Percentiles rank a stretch among this genome's conserved stretches.
Evolutionary conservation across 2,329 filamentous ascomycete species (phyloP).

Genomic region (Trichoderma atrobrunneum): DNA sequence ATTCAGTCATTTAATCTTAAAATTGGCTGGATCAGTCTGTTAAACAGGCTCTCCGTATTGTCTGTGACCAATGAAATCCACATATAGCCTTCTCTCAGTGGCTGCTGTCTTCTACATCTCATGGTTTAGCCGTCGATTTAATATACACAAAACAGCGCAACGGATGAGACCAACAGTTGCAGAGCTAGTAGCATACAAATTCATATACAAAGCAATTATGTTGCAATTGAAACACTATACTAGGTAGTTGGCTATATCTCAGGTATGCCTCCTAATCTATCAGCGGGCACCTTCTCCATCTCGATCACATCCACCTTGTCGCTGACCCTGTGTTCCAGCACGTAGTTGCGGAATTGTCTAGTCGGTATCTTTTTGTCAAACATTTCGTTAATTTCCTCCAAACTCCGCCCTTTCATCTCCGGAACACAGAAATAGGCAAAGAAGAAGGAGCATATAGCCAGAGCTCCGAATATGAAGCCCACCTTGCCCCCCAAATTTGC

Average conservation of each 20-base stretch:
- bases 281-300: not conserved
- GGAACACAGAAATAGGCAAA: conserved; percentile 12
- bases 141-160: not conserved
- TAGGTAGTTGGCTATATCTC: not conserved
- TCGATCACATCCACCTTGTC: not conserved
- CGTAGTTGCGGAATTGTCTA: not conserved
- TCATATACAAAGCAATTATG: not conserved
- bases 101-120: no score
- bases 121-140: no score
- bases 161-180: not conserved
- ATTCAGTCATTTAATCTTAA: not conserved
- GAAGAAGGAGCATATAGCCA: conserved; percentile 4
- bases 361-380: conserved; percentile 6
- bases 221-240: not conserved
- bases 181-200: not conserved
- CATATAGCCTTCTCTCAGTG: no score
- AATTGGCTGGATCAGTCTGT: not conserved
- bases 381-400: conserved; percentile 12
- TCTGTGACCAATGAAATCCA: no score
- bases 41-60: no score
- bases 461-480: conserved; percentile 4
- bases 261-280: not conserved
- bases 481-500: conserved; percentile 2
- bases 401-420: not conserved
- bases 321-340: not conserved